Evolutionary conservation across 2,329 filamentous ascomycete genomes (phyloP), one percentile per base, ranked within the genome.

Genomic region (Keithomyces neogunnii): DNA sequence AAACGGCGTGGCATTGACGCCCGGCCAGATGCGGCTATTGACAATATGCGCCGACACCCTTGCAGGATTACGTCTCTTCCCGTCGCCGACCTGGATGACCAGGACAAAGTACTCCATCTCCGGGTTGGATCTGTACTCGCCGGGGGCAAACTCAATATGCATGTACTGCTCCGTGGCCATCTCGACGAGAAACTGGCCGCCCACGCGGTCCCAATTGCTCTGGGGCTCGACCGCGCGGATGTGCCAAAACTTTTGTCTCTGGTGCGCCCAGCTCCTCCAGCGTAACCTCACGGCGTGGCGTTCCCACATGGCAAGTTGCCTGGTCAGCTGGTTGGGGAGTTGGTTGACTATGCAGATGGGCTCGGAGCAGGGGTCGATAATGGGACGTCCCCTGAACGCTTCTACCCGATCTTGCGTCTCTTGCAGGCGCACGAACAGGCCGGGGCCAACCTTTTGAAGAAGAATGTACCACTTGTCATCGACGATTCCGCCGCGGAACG

Each of bases 121-220:
- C 5, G 32, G 48, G n/a, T 40, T 50, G 7, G 48, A 31, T 29
- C 39, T 6, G 42, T 50, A 31, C 31, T 45, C 45, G 9, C 48
- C 48, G 5, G 48, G 40, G 19, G 45, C 48, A 13, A 50, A 50
- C 10, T 38, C 48, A 11, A 50, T 13, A 40, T 50, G 48, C 28
- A 50, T 50, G 32, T 50, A 45, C 40, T 26, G 11, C 32, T 50
- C 40, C 2, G 48, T 38, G 3, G 48, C 42, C 48, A 45, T 50
- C 48, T 50, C 48, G 5, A 50, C 32, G 10, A 50, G 48, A 29
- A 38, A 50, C 48, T 45, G 48, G 11, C 42, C 42, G 13, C 48
- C 48, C 26, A 33, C 40, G 11, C 38, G 40, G 8, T 45, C 39
- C 42, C 48, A 50, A 31, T 39, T 45, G 26, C 26, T 40, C 9